Conservation (phyloP, 1,284 basidiomycete species). For the Cryptococcus amylolentus region DNA sequence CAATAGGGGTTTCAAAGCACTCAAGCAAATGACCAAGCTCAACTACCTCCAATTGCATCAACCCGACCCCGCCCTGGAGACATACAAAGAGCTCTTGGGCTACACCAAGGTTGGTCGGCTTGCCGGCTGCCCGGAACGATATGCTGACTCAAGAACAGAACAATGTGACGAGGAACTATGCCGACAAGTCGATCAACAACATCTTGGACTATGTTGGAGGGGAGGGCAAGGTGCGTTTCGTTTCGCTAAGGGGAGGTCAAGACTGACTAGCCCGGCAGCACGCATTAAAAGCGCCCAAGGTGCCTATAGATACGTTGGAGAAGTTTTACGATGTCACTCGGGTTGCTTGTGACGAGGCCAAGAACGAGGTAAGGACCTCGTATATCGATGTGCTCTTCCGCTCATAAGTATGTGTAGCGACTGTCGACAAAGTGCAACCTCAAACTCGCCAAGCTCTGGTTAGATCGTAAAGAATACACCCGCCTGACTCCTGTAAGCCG, state of each 20-base stretch:
- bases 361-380: slow-evolving; percentile 73
- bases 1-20: slow-evolving; percentile 92
- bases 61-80: slow-evolving; percentile 77
- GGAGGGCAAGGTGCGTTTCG: slow-evolving; percentile 66
- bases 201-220: slow-evolving; percentile 95
- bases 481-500: slow-evolving; percentile 70
- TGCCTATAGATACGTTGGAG: slow-evolving; percentile 85
- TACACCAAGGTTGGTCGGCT: slow-evolving; percentile 68
- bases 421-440: slow-evolving; percentile 92
- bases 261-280: slow-evolving; percentile 26
- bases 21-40: slow-evolving; percentile 96
- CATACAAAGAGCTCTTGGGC: slow-evolving; percentile 77
- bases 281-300: slow-evolving; percentile 50
- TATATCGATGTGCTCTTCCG: background rate
- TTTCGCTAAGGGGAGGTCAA: background rate
- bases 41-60: slow-evolving; percentile 74
- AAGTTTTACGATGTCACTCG: slow-evolving; percentile 94
- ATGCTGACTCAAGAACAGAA: slow-evolving; percentile 20
- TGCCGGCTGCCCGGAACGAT: background rate
- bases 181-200: slow-evolving; percentile 97
- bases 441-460: slow-evolving; percentile 95
- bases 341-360: slow-evolving; percentile 81
- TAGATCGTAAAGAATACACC: slow-evolving; percentile 86
- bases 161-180: slow-evolving; percentile 55
- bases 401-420: slow-evolving; percentile 58